Percentiles rank a stretch among this genome's conserved stretches.
phyloP scores from a whole-genome alignment of 768 basidiomycete genomes.

The Serendipita sp. region DNA sequence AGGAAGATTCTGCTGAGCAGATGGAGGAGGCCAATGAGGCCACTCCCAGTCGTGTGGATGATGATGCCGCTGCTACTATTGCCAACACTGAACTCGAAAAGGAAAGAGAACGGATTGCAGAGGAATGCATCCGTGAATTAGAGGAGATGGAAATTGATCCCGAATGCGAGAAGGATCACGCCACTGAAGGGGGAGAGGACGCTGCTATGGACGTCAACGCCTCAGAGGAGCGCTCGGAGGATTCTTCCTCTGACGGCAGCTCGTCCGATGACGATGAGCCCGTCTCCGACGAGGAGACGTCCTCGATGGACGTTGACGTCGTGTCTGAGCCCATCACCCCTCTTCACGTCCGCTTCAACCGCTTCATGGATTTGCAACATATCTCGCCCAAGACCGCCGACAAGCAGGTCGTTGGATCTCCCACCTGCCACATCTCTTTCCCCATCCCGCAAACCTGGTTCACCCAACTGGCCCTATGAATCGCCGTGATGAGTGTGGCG shows the following conservation, averaged over 20 bases:
- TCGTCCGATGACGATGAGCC: neutral
- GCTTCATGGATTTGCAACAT: too few species aligned
- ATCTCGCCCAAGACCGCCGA: too few species aligned
- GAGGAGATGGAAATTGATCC: constrained; percentile 2
- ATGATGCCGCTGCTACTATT: neutral
- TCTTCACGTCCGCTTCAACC: too few species aligned
- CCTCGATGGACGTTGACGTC: neutral
- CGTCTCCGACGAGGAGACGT: neutral
- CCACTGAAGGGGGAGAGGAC: neutral
- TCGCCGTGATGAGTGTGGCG: too few species aligned
- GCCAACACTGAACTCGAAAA: neutral
- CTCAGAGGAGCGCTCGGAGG: neutral
- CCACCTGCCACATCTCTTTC: too few species aligned
- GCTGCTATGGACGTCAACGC: neutral
- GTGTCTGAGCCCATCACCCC: neutral
- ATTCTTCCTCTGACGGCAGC: neutral
- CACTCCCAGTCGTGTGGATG: neutral
- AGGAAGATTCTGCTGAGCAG: neutral
- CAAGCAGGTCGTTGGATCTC: too few species aligned
- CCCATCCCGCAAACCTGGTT: too few species aligned
- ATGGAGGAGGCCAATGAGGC: neutral
- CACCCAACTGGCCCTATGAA: too few species aligned
- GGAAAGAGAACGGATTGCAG: neutral
- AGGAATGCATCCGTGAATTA: constrained; percentile 1
- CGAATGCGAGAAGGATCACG: neutral